Evolutionary conservation across 73 alveolate species (phyloP), one percentile per base, ranked within the genome.

Genomic region (Blepharisma japonicum): DNA sequence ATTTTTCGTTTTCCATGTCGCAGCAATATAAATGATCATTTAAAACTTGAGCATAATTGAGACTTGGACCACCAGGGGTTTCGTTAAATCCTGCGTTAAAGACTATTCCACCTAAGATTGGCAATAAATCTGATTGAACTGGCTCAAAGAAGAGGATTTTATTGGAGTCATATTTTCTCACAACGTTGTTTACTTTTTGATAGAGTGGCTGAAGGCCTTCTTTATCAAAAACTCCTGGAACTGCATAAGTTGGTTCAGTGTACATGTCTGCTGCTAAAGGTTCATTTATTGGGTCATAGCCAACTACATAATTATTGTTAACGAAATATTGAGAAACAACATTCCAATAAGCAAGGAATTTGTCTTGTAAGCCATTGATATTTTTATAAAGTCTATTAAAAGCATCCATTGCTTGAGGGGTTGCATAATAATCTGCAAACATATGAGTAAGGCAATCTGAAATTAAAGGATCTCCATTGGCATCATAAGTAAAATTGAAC

Each of bases 11-110:
- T 45, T 83, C 86, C 8, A 84, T 83, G 20, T 90, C 86, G 84
- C 98, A 92, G 80, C 98, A 92, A 83, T 92, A 92, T 39, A 91
- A 47, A 84, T 92, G 98, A 42, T 87, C 95, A 81, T 88, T 90
- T 27, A 92, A 84, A 71, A 88, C 87, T 68, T 83, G 86, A 7
- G 80, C 79, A 48, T 88, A 61, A 27, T 76, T 25, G n/a, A 77
- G 51, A 45, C 50, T 49, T 32, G 85, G 76, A n/a, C 93, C 95
- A 7, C 94, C 95, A 25, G 96, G 91, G 9, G 83, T 55, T 6
- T 76, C 71, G 48, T 89, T 84, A 67, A 93, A 82, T 3, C 93
- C 93, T 45, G 89, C 55, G 6, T 88, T 78, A 61, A 83, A 89
- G 6, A 80, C 78, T 32, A 83, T 20, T 5, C 95, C 96, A 0